Evolutionary conservation across 495 filamentous ascomycete genomes (phyloP).

Genomic region (Neurospora sp.): DNA sequence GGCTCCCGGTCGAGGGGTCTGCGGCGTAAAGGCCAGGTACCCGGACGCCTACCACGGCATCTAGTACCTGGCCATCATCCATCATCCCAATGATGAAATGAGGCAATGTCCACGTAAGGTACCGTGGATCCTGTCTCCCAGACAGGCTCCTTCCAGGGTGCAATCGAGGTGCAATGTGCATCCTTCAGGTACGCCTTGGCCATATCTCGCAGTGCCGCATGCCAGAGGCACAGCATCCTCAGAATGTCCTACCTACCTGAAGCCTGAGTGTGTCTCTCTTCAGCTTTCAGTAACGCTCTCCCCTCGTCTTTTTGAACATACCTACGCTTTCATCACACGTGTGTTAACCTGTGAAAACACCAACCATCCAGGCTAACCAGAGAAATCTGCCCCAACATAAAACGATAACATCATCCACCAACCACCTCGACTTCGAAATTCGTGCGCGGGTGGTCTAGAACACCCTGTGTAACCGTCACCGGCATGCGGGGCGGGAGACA

Average conservation of each 20-base stretch:
- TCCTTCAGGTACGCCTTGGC: not conserved
- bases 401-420: not conserved
- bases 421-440: not conserved
- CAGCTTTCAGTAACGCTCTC: not conserved
- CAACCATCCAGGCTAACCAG: not conserved
- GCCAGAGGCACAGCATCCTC: not conserved
- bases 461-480: not conserved
- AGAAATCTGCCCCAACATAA: not conserved
- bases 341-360: not conserved
- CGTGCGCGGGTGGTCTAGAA: not conserved
- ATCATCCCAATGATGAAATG: not conserved
- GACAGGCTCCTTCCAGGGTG: not conserved
- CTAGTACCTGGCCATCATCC: not conserved
- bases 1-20: not conserved
- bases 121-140: not conserved
- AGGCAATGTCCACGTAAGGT: not conserved
- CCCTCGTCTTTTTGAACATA: not conserved
- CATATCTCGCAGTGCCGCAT: not conserved
- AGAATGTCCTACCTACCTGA: not conserved
- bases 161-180: not conserved
- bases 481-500: not conserved
- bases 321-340: not conserved
- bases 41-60: not conserved
- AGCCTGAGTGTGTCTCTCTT: not conserved
- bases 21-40: not conserved